Base-by-base conservation (phyloP, 371 early-diverging fungal genomes). In the Sanchytrium tribonematis region DNA sequence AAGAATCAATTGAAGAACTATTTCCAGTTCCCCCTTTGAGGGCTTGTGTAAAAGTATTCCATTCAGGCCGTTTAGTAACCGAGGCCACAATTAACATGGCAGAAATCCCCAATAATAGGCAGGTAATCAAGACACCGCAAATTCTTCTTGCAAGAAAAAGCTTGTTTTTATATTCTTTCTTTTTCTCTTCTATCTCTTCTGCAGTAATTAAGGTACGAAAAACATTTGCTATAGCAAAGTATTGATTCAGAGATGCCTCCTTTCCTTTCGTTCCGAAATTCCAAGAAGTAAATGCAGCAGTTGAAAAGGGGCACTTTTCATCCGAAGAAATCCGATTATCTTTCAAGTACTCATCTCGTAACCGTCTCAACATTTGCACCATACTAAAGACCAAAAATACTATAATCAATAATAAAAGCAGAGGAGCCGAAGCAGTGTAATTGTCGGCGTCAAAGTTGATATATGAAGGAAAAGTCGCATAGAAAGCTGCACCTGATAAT, bases 1-100 rank as follows among this genome's bases (percentile, higher is more conserved):
- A 30, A 68, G 68, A 29, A 28, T 67, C 67, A 16, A 16, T 48
- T 48, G 48, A 48, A 48, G n/a, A 48, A 48, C n/a, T n/a, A 48
- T 48, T 48, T 48, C 22, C 48, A 22, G 12, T 48, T 12, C 48
- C 48, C 5, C 48, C 48, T 5, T 22, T 5, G 22, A 48, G 48
- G 22, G 5, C 22, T 48, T 48, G 5, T 5, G 22, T 22, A 22
- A 22, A 5, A 22, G 48, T 48, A 48, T 12, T 48, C 48, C 48
- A 48, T 48, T 5, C 22, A 5, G 5, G 48, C 5, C 22, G 12
- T 12, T 48, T 5, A 5, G 48, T 12, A 22, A 22, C 5, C 5
- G 48, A 48, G 22, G 22, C 12, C 48, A 12, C 12, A 48, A 48
- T 48, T 12, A 48, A 22, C 5, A 48, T 12, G 5, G 12, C 48